A percentile compares a stretch with the other conserved stretches of the same genome.
These are phyloP conservation scores for Colletotrichum chlorophyti DNA, from an alignment of 2,329 filamentous ascomycete genomes.

Conservation along the genomic window DNA sequence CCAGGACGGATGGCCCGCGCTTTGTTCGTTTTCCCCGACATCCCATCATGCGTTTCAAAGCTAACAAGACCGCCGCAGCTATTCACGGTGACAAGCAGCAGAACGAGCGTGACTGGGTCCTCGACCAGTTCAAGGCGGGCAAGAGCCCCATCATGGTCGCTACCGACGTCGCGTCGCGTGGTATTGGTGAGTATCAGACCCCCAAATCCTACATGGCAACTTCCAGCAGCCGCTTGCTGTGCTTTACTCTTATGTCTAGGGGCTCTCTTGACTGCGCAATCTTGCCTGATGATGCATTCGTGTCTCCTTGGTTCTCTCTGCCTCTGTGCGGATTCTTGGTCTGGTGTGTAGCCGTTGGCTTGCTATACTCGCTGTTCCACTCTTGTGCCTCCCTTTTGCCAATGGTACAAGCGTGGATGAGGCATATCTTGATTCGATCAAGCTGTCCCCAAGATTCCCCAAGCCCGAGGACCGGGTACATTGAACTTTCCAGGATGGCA, in stretches of 20 bases:
- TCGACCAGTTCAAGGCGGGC: slow-evolving; percentile 99
- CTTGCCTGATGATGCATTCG: slow-evolving; percentile 89
- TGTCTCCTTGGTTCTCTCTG: slow-evolving; percentile 78
- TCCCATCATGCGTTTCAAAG: neutral
- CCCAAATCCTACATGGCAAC: slow-evolving; percentile 55
- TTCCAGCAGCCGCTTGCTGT: slow-evolving; percentile 70
- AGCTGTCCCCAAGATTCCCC: slow-evolving; percentile 69
- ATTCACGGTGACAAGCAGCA: slow-evolving; percentile 99
- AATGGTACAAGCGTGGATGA: slow-evolving; percentile 79
- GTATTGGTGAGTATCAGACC: slow-evolving; percentile 94
- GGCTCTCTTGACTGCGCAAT: slow-evolving; percentile 88
- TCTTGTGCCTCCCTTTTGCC: slow-evolving; percentile 67
- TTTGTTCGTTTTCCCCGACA: slow-evolving; percentile 71
- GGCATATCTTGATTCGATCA: slow-evolving; percentile 81
- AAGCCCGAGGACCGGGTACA: slow-evolving; percentile 63
- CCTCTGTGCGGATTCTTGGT: slow-evolving; percentile 85
- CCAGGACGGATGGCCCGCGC: slow-evolving; percentile 96
- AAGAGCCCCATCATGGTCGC: slow-evolving; percentile 99
- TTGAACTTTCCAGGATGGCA: slow-evolving; percentile 60
- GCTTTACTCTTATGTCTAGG: slow-evolving; percentile 93
- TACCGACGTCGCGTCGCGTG: slow-evolving; percentile 99
- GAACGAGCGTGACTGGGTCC: slow-evolving; percentile 98
- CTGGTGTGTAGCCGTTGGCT: slow-evolving; percentile 69
- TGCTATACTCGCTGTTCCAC: slow-evolving; percentile 80
- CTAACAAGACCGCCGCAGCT: slow-evolving; percentile 64